Conservation (phyloP, 1,284 basidiomycete genomes). For the Fomitopsis schrenkii region DNA sequence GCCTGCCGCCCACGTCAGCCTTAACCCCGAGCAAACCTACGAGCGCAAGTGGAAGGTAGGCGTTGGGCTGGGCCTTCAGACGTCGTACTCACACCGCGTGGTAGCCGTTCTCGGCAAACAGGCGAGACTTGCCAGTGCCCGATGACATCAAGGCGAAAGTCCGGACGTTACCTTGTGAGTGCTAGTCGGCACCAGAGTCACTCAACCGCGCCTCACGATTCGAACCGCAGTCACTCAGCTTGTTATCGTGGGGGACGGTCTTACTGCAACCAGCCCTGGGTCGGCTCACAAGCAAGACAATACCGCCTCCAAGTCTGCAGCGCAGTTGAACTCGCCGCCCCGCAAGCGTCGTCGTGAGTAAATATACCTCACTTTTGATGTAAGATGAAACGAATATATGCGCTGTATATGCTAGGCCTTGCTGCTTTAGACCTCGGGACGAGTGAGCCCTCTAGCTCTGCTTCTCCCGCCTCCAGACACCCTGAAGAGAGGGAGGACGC, state of each 20-base stretch:
- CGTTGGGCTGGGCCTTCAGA: not conserved
- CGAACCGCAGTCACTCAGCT: not conserved
- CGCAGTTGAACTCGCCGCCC: not conserved
- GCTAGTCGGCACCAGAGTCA: not conserved
- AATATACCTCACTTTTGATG: not conserved
- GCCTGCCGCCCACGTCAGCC: slow-evolving; percentile 4
- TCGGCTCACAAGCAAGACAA: not conserved
- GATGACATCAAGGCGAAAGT: not conserved
- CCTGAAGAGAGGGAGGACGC: not conserved
- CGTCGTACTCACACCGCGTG: not conserved
- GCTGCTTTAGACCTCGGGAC: slow-evolving; percentile 1
- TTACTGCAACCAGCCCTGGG: not conserved
- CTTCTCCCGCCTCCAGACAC: not conserved
- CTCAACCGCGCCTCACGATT: not conserved
- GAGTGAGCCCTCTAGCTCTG: not conserved
- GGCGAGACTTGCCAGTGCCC: not conserved
- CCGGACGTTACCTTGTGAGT: not conserved
- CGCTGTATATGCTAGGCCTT: not conserved
- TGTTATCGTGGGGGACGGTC: not conserved
- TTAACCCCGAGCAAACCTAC: not conserved
- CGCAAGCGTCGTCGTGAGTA: not conserved
- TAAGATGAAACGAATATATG: not conserved
- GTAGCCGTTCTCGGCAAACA: not conserved
- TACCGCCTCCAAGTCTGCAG: not conserved
- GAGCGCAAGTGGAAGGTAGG: not conserved